phyloP scores from a whole-genome alignment of 495 filamentous ascomycete genomes.

The Friedmanniomyces endolithicus region DNA sequence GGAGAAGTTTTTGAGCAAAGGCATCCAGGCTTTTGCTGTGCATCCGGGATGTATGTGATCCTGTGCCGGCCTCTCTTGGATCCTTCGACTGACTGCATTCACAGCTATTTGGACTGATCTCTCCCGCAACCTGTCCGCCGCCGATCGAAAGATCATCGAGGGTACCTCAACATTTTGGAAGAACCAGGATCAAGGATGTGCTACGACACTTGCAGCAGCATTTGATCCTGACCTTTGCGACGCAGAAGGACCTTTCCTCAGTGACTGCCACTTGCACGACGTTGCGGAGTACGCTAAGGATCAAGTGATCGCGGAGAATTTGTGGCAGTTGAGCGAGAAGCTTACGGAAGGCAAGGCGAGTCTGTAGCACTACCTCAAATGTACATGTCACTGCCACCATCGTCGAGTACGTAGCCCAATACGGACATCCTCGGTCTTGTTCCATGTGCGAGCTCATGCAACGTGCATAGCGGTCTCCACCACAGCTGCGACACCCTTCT shows the following conservation, averaged over 20 bases:
- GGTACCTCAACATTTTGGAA: conserved; percentile 19
- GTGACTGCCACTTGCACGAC: conserved; percentile 31
- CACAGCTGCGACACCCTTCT: conserved; percentile 3
- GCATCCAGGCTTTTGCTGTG: conserved; percentile 25
- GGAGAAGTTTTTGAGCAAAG: conserved; percentile 22
- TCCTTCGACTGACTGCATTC: conserved; percentile 9
- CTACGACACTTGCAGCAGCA: conserved; percentile 36
- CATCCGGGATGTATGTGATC: conserved; percentile 27
- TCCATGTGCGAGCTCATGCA: conserved; percentile 6
- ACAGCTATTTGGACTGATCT: conserved; percentile 30
- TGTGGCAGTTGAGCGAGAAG: conserved; percentile 40
- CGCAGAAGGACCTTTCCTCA: conserved; percentile 13
- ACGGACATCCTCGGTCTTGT: too few species aligned
- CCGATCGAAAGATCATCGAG: conserved; percentile 10
- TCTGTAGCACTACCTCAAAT: neutral
- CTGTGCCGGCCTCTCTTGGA: neutral
- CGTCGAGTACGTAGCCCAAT: neutral
- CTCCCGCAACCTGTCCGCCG: conserved; percentile 2
- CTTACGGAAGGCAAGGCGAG: conserved; percentile 31
- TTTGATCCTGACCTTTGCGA: conserved; percentile 33
- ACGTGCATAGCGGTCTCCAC: conserved; percentile 9
- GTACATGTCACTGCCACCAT: neutral
- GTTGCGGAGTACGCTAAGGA: conserved; percentile 23
- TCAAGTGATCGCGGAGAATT: conserved; percentile 34
- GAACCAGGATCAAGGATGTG: conserved; percentile 29